These are phyloP conservation scores for Laguncularia racemosa DNA, from an alignment of 345 rosid genomes.

Conservation along the genomic window DNA sequence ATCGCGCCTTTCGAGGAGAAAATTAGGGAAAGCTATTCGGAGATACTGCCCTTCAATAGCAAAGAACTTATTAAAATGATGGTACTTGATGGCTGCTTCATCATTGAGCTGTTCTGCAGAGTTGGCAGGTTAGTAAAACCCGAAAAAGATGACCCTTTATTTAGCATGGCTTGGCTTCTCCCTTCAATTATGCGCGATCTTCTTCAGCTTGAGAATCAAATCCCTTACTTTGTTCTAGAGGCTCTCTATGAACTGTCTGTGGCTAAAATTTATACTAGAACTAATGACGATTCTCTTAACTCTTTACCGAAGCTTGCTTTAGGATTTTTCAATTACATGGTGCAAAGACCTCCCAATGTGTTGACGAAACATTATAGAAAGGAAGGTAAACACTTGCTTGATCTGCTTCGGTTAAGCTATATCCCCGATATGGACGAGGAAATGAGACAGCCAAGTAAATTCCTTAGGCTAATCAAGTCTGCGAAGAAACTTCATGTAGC, in stretches of 20 bases:
- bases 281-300: background rate
- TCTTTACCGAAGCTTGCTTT: constrained; percentile 31
- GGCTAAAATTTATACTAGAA: background rate
- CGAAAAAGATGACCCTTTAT: constrained; percentile 37
- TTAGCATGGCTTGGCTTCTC: constrained; percentile 42
- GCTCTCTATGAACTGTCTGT: constrained; percentile 20
- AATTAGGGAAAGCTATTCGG: constrained; percentile 31
- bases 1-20: constrained; percentile 12
- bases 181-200: constrained; percentile 35
- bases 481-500: constrained; percentile 33
- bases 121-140: constrained; percentile 25
- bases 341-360: constrained; percentile 19
- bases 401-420: constrained; percentile 38
- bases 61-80: constrained; percentile 32
- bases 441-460: constrained; percentile 5
- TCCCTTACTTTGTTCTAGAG: constrained; percentile 44
- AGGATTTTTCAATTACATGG: constrained; percentile 32
- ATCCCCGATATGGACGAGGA: constrained; percentile 16
- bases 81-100: constrained; percentile 57
- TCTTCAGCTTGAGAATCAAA: constrained; percentile 51
- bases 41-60: constrained; percentile 5
- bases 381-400: constrained; percentile 39
- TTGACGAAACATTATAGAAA: constrained; percentile 14
- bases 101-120: constrained; percentile 41
- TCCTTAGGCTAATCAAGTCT: constrained; percentile 3